phyloP scores from a whole-genome alignment of 208 protist genomes.

The Borovskyia barvae region DNA sequence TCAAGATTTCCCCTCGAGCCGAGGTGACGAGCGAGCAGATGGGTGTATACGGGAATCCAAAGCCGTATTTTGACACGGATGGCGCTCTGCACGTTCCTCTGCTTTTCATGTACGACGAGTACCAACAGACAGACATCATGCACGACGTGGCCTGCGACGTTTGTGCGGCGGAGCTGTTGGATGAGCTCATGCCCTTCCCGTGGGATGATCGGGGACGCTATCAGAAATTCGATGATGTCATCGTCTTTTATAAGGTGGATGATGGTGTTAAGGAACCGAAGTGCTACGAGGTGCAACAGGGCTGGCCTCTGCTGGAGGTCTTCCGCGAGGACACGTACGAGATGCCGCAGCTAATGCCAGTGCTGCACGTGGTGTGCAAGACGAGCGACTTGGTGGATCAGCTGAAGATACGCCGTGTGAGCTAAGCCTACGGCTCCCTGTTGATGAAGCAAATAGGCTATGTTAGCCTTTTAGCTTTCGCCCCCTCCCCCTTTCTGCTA shows the following conservation, averaged over 20 bases:
- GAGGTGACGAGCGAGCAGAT: conserved; percentile 88
- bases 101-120: conserved; percentile 95
- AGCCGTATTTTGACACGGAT: conserved; percentile 79
- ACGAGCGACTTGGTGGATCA: conserved; percentile 59
- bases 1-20: conserved; percentile 39
- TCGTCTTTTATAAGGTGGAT: conserved; percentile 85
- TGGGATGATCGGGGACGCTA: conserved; percentile 80
- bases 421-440: too few species aligned
- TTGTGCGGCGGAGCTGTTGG: conserved; percentile 56
- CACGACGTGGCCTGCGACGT: conserved; percentile 85
- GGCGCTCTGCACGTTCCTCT: conserved; percentile 83
- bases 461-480: too few species aligned
- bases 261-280: conserved; percentile 76
- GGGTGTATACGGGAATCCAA: conserved; percentile 68
- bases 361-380: conserved; percentile 72
- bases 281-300: conserved; percentile 69
- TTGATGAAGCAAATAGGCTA: too few species aligned
- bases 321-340: conserved; percentile 70
- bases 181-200: conserved; percentile 84
- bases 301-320: conserved; percentile 76
- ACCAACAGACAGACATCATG: conserved; percentile 91
- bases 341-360: conserved; percentile 75
- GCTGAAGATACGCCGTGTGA: conserved; percentile 35
- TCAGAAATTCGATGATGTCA: conserved; percentile 44
- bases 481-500: too few species aligned